Conservation (phyloP, 2,329 filamentous ascomycete genomes). For the Rutstroemia sp. region DNA sequence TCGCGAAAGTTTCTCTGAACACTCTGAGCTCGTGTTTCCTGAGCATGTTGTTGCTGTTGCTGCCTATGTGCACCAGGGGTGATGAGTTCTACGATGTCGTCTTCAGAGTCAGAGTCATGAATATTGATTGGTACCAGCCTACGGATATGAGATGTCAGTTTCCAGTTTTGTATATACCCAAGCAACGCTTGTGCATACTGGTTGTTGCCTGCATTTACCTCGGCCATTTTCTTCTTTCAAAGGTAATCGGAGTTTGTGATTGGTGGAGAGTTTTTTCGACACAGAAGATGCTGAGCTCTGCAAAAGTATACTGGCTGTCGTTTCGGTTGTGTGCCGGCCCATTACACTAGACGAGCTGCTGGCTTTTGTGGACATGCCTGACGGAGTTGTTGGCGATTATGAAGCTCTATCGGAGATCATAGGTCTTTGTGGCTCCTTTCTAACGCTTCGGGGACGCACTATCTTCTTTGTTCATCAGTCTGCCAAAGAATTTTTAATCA, state of each 20-base stretch:
- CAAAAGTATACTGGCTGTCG: too few species aligned
- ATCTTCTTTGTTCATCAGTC: constrained; percentile 1
- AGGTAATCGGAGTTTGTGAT: not conserved
- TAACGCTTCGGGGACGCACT: not conserved
- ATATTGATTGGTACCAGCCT: not conserved
- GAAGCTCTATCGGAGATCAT: not conserved
- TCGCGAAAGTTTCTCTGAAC: constrained; percentile 2
- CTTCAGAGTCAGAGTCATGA: not conserved
- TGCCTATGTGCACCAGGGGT: constrained; percentile 10
- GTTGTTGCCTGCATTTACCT: not conserved
- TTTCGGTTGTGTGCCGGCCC: too few species aligned
- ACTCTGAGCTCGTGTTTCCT: not conserved
- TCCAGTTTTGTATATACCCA: not conserved
- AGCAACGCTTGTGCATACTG: not conserved
- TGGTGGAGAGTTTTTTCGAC: not conserved
- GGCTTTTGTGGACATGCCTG: not conserved
- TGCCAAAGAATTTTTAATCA: not conserved
- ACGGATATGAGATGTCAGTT: not conserved
- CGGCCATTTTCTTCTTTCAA: not conserved
- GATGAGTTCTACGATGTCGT: not conserved
- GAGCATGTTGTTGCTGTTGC: not conserved
- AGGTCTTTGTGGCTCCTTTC: not conserved
- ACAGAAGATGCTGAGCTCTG: not conserved
- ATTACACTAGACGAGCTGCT: not conserved
- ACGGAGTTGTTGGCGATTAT: not conserved